phyloP scores from a whole-genome alignment of 129 eudicot species.

The Deinandra increscens region DNA sequence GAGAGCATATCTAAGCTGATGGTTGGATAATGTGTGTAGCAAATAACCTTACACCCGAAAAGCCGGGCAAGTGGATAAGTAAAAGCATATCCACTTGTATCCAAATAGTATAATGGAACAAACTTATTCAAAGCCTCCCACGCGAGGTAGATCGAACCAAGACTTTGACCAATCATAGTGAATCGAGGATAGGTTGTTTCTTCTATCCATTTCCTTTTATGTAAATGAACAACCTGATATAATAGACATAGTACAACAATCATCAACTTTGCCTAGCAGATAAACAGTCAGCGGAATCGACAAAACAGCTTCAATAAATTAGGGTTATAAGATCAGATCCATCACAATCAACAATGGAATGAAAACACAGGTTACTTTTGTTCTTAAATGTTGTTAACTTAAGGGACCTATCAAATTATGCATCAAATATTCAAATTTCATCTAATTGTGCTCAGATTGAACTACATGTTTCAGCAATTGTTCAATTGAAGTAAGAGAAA shows the following conservation, averaged over 20 bases:
- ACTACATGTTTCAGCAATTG: neutral
- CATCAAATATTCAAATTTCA: conserved; percentile 3
- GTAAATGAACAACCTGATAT: conserved; percentile 74
- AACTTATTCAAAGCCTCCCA: conserved; percentile 88
- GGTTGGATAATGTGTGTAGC: conserved; percentile 97
- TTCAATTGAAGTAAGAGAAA: neutral
- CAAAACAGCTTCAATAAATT: conserved; percentile 10
- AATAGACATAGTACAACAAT: neutral
- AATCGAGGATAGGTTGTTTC: conserved; percentile 89
- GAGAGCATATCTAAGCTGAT: conserved; percentile 96
- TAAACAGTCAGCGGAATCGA: too few species aligned
- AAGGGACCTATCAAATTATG: neutral
- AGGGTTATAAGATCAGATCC: conserved; percentile 11
- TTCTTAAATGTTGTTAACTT: neutral
- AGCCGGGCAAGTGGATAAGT: conserved; percentile 85
- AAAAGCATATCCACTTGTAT: conserved; percentile 98
- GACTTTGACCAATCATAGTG: conserved; percentile 97
- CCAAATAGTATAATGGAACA: conserved; percentile 71
- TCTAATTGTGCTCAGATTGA: conserved; percentile 2
- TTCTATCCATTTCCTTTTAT: conserved; percentile 87
- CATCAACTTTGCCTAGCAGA: conserved; percentile 2
- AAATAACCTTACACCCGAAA: conserved; percentile 90
- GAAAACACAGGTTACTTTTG: neutral
- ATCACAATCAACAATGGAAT: conserved; percentile 7
- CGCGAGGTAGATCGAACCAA: conserved; percentile 85